Evolutionary conservation across 306 rosid genomes (phyloP).

Genomic region (Prunus salicina): DNA sequence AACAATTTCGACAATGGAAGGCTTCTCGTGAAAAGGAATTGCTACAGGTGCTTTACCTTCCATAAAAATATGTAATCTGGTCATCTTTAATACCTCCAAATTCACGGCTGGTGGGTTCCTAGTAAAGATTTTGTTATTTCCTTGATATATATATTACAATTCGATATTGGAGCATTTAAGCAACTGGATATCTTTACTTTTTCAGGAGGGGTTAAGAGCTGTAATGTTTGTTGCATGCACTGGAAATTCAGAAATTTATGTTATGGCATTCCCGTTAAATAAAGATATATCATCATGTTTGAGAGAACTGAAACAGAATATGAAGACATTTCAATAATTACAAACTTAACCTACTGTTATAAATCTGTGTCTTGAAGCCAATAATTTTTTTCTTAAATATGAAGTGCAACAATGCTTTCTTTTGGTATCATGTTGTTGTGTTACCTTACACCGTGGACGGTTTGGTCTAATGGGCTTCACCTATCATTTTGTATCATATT

Average conservation of each 20-base stretch:
- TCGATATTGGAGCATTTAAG: too few relatives aligned
- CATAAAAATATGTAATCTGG: not conserved
- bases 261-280: not conserved
- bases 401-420: not conserved
- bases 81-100: not conserved
- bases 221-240: not conserved
- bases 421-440: not conserved
- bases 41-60: constrained; percentile 59
- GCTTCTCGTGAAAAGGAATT: constrained; percentile 78
- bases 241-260: not conserved
- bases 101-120: not conserved
- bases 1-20: constrained; percentile 81
- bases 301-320: not conserved
- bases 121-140: not conserved
- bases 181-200: too few relatives aligned
- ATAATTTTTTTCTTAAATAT: too few relatives aligned
- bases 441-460: not conserved
- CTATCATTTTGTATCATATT: not conserved
- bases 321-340: not conserved
- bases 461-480: not conserved
- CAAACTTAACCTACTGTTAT: not conserved
- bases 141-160: not conserved
- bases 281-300: not conserved
- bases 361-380: not conserved
- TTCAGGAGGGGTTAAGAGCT: not conserved